Conservation (phyloP, 2,329 filamentous ascomycete genomes). For the Aspergillus quadricinctus region DNA sequence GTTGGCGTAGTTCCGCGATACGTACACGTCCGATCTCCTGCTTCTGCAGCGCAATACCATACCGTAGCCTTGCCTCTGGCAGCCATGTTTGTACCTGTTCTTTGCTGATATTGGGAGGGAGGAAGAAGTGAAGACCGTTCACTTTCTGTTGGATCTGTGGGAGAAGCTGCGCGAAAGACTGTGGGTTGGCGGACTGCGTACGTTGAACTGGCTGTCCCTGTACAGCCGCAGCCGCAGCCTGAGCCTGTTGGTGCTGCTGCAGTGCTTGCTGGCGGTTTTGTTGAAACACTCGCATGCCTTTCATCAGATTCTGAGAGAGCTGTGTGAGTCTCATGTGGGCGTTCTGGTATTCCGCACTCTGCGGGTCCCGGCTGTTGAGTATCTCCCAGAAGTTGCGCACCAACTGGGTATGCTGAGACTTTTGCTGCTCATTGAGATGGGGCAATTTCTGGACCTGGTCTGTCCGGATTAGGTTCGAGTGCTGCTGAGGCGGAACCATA, state of each 20-base stretch:
- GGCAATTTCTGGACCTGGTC: conserved; percentile 52
- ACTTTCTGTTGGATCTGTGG: conserved; percentile 46
- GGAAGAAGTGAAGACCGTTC: conserved; percentile 40
- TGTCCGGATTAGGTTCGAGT: conserved; percentile 47
- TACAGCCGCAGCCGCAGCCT: conserved; percentile 15
- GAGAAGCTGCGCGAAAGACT: conserved; percentile 39
- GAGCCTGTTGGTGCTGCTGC: conserved; percentile 27
- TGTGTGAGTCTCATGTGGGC: conserved; percentile 50
- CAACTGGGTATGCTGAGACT: conserved; percentile 51
- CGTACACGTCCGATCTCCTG: conserved; percentile 45
- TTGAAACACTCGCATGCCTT: conserved; percentile 46
- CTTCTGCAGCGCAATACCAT: conserved; percentile 47
- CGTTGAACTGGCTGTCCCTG: conserved; percentile 25
- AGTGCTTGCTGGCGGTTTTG: conserved; percentile 35
- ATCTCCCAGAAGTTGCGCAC: conserved; percentile 53
- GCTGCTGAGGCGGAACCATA: conserved; percentile 34
- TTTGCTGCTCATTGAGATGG: conserved; percentile 51
- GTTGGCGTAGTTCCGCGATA: conserved; percentile 38
- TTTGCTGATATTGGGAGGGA: conserved; percentile 42
- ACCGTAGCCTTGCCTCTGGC: conserved; percentile 43
- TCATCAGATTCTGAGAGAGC: conserved; percentile 50
- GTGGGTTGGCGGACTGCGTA: conserved; percentile 33
- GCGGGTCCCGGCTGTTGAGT: conserved; percentile 46
- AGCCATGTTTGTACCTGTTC: conserved; percentile 44
- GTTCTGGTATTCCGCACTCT: conserved; percentile 47